phyloP scores from a whole-genome alignment of 2,329 filamentous ascomycete species.

The Dendryphion nanum region DNA sequence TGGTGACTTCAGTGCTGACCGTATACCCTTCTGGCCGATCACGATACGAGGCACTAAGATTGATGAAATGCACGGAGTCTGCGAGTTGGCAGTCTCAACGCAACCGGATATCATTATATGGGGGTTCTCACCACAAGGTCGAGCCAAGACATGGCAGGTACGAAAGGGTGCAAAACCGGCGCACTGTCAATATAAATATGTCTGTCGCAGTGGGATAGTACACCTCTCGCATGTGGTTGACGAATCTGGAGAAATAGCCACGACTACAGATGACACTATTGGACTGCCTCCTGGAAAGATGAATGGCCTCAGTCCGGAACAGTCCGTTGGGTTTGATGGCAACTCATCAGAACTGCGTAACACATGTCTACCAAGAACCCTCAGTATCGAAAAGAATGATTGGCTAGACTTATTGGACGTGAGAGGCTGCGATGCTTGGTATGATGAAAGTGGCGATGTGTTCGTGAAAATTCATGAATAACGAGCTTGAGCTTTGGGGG shows the following conservation, averaged over 20 bases:
- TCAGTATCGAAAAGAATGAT: conserved; percentile 28
- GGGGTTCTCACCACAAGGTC: conserved; percentile 49
- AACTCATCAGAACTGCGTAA: conserved; percentile 9
- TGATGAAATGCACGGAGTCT: conserved; percentile 45
- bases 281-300: too few relatives aligned
- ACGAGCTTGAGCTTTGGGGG: too few relatives aligned
- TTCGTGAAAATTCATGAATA: too few relatives aligned
- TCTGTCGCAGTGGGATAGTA: conserved; percentile 27
- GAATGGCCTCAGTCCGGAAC: neutral
- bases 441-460: conserved; percentile 28
- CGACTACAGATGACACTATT: conserved; percentile 5
- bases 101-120: conserved; percentile 49
- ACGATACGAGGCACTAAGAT: conserved; percentile 52
- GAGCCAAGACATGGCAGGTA: conserved; percentile 49
- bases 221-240: conserved; percentile 13
- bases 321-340: conserved; percentile 21
- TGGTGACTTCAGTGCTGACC: conserved; percentile 5
- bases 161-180: conserved; percentile 21
- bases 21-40: conserved; percentile 46
- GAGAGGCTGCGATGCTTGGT: conserved; percentile 28
- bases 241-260: conserved; percentile 12
- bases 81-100: conserved; percentile 52
- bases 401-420: conserved; percentile 28
- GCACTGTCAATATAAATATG: conserved; percentile 6
- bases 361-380: conserved; percentile 17